phyloP scores from a whole-genome alignment of 371 early-diverging fungal species.

The Capillidium heterosporum region DNA sequence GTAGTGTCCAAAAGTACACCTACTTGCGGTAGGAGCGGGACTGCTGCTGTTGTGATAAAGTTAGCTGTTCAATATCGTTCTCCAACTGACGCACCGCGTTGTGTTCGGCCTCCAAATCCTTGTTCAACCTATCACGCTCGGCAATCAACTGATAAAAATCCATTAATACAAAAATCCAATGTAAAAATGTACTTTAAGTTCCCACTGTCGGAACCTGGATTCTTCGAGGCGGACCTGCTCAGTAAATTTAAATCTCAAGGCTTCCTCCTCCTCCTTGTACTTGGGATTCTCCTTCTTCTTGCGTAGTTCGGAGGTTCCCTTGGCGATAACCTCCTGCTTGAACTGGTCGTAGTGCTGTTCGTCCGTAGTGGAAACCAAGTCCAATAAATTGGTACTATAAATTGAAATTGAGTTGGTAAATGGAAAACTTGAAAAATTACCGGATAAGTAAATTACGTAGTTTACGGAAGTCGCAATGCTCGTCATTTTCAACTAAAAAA shows the following conservation, averaged over 20 bases:
- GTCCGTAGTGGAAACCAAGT: conserved; percentile 76
- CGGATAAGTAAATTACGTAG: conserved; percentile 79
- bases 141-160: conserved; percentile 47
- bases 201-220: conserved; percentile 91
- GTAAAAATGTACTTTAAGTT: conserved; percentile 51
- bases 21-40: no score
- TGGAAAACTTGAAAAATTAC: conserved; percentile 1
- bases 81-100: conserved; percentile 71
- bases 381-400: conserved; percentile 75
- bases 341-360: conserved; percentile 85
- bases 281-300: conserved; percentile 58
- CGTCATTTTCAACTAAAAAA: conserved; percentile 64
- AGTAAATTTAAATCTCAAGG: conserved; percentile 75
- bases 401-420: conserved; percentile 1
- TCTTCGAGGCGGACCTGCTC: conserved; percentile 91
- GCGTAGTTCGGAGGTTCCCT: neutral
- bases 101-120: conserved; percentile 87
- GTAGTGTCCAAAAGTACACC: no score
- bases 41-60: neutral
- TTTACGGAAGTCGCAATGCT: conserved; percentile 83
- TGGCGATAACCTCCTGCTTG: conserved; percentile 20
- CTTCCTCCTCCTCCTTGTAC: conserved; percentile 89
- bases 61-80: conserved; percentile 42
- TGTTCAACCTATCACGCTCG: conserved; percentile 87
- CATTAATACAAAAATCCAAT: neutral